phyloP scores from a whole-genome alignment of 345 rosid species.

The Excoecaria cochinchinensis region DNA sequence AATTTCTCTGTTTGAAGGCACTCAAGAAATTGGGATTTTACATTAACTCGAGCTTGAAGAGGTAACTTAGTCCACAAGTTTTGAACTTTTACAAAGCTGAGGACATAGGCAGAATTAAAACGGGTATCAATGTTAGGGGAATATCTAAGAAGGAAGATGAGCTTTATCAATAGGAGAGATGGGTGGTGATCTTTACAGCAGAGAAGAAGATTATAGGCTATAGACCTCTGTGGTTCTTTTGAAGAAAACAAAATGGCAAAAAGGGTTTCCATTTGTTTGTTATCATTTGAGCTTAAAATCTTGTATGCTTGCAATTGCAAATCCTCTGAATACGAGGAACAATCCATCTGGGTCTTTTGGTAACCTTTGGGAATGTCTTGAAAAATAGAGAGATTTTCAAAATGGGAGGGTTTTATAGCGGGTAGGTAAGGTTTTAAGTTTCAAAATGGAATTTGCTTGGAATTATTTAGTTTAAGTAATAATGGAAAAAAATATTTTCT shows the following conservation, averaged over 20 bases:
- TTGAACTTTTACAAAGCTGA: constrained; percentile 5
- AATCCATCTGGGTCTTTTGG: background rate
- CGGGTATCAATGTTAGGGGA: background rate
- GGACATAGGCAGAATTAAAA: background rate
- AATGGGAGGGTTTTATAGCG: background rate
- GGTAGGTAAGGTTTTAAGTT: background rate
- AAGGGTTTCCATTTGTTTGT: constrained; percentile 13
- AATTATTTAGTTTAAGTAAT: no score
- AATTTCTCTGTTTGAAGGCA: background rate
- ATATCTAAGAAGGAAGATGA: constrained; percentile 4
- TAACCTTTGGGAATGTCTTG: background rate
- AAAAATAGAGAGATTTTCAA: background rate
- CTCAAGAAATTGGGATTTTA: constrained; percentile 4
- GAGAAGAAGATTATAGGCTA: constrained; percentile 1
- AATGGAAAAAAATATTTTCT: no score
- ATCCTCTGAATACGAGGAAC: constrained; percentile 1
- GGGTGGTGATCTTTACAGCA: constrained; percentile 12
- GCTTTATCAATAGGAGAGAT: constrained; percentile 7
- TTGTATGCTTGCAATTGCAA: constrained; percentile 2
- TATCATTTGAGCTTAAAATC: constrained; percentile 1
- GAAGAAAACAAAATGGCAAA: background rate
- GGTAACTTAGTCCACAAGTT: constrained; percentile 20
- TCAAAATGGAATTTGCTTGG: no score
- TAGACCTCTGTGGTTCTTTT: constrained; percentile 13
- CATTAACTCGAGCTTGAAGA: background rate